These are phyloP conservation scores for Dendrocalamus sinicus DNA, from an alignment of 176 grass and related monocot genomes.

Conservation along the genomic window DNA sequence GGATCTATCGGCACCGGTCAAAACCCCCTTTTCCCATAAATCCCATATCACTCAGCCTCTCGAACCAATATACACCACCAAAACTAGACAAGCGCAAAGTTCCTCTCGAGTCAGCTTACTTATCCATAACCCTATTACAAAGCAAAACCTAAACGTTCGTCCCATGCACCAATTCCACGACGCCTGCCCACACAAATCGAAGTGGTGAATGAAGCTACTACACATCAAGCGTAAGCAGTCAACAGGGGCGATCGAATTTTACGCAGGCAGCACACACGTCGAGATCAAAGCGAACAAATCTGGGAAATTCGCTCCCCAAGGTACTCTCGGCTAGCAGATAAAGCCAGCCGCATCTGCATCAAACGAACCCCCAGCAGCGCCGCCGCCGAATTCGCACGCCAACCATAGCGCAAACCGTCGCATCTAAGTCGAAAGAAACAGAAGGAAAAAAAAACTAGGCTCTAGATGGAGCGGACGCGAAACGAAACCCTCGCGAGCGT, in stretches of 20 bases:
- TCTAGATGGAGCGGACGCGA: slow-evolving; percentile 41
- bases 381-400: background rate
- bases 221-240: background rate
- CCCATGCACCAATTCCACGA: background rate
- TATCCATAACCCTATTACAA: background rate
- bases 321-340: background rate
- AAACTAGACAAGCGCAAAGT: background rate
- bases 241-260: background rate
- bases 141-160: background rate
- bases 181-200: background rate
- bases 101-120: background rate
- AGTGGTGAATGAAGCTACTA: background rate
- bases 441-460: background rate
- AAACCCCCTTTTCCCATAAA: background rate
- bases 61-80: background rate
- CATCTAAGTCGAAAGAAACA: background rate
- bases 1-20: no score
- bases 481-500: background rate
- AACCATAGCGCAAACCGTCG: background rate
- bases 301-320: background rate
- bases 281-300: background rate
- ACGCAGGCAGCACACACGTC: no score
- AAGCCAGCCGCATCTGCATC: background rate
- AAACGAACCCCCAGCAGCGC: background rate
- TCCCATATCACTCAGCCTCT: background rate